Base-by-base conservation (phyloP, 805 yeast species). In the Ogataea nakhonphanomensis region DNA sequence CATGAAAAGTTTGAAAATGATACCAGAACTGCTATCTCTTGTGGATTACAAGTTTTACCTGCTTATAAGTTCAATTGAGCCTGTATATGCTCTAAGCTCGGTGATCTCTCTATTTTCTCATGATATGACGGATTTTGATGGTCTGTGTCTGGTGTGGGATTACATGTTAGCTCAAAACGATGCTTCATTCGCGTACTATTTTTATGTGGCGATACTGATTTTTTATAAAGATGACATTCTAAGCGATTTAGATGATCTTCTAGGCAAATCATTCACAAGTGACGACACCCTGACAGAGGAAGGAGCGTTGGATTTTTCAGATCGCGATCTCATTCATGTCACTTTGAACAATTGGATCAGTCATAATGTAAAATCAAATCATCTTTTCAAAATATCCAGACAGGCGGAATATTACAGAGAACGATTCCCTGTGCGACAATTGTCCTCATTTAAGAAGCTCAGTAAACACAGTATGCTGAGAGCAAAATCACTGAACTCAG, bases 81-180 rank as follows among this genome's bases (percentile, higher is more conserved):
- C 88, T 1, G 72, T 72, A 39, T 90, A 78, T 54, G 84, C 88
- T 0, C 61, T 93, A 11, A 84, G 96, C 13, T 75, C 91, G 1
- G 65, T 91, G 1, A 67, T 91, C 25, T 88, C 98, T 1, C 51
- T 86, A 33, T 87, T 81, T 57, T 67, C 91, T 7, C 97, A 90
- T 62, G 89, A 87, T 44, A 48, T 76, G 13, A 63, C 67, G 31
- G 67, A 70, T 25, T 62, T 73, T 34, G 64, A 64, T 9, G 73
- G 76, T 22, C 62, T 85, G 6, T 67, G 77, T 41, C 60, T 70
- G 3, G 60, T 91, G 3, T 86, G 93, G 76, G 95, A 87, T 57
- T 75, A 73, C 39, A 66, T 83, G 7, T 63, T 89, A 27, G 69
- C 81, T 13, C 64, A 76, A 33, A 71, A 71, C 37, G 76, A 84